Percentiles rank a stretch among this genome's conserved stretches.
Conservation (phyloP, 2,329 filamentous ascomycete species). For the Tolypocladium amazonense region DNA sequence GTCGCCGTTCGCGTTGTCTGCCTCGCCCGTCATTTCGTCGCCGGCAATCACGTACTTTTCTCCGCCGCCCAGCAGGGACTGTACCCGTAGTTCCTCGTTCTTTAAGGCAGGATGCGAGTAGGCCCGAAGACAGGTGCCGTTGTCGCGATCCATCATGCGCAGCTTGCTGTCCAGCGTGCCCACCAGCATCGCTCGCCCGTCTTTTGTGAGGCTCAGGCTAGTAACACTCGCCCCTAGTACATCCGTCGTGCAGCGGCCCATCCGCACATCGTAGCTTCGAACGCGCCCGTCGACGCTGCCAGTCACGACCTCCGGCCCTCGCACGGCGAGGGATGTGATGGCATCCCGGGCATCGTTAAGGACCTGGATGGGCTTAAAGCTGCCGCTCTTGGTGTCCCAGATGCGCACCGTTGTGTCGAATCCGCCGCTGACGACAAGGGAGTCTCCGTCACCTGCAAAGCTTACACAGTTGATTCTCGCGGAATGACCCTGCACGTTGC, state of each 20-base stretch:
- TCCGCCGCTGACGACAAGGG: conserved; percentile 60
- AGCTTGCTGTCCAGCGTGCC: conserved; percentile 67
- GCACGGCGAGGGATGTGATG: conserved; percentile 39
- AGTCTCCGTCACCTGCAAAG: conserved; percentile 68
- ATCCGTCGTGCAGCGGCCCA: conserved; percentile 60
- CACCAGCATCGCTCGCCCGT: conserved; percentile 65
- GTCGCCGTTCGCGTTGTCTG: conserved; percentile 24
- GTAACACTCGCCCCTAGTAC: conserved; percentile 64
- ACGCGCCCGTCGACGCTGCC: conserved; percentile 81
- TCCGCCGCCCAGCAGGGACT: conserved; percentile 62
- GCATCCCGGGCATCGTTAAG: conserved; percentile 64
- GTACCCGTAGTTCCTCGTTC: conserved; percentile 65
- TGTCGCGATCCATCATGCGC: conserved; percentile 68
- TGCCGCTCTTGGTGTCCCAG: conserved; percentile 55
- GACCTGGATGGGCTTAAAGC: conserved; percentile 57
- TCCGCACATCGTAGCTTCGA: conserved; percentile 71
- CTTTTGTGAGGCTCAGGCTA: conserved; percentile 58
- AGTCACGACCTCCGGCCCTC: conserved; percentile 50
- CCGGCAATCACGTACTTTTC: conserved; percentile 74
- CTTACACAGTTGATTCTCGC: conserved; percentile 67
- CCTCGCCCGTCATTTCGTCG: conserved; percentile 48
- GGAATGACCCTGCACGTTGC: conserved; percentile 50
- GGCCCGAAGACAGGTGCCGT: conserved; percentile 61
- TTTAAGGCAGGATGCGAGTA: conserved; percentile 49
- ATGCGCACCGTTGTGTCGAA: conserved; percentile 67